Evolutionary conservation across 169 alveolate species (phyloP).

Genomic region (Neospora caninum): DNA sequence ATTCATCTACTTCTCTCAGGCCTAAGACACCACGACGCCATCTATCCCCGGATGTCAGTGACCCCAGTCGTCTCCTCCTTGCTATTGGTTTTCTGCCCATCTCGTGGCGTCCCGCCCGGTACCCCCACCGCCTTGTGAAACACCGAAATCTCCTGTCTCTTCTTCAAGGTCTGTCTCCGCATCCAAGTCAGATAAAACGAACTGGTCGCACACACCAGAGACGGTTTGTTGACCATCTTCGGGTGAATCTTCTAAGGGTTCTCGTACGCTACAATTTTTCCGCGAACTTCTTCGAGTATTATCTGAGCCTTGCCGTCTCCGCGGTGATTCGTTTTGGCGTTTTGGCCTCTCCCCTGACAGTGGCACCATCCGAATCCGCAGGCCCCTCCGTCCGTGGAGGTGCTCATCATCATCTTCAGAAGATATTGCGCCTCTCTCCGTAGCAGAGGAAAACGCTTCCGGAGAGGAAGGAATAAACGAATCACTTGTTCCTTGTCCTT

Average conservation of each 20-base stretch:
- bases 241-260: not conserved
- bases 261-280: not conserved
- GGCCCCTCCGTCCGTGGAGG: not conserved
- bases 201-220: conserved; percentile 5
- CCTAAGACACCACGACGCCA: no score
- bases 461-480: not conserved
- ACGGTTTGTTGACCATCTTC: not conserved
- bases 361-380: not conserved
- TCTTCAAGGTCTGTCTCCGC: conserved; percentile 28
- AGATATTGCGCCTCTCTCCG: not conserved
- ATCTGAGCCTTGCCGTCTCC: not conserved
- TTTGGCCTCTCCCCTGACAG: not conserved
- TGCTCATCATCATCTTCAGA: not conserved
- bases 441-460: not conserved
- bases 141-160: not conserved
- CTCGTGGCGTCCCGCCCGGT: no score
- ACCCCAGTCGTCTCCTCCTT: no score
- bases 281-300: not conserved
- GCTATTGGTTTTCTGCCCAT: no score
- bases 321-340: not conserved
- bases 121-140: no score
- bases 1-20: no score
- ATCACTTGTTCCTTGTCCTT: not conserved
- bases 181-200: not conserved
- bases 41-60: no score